These are phyloP conservation scores for Aspergillus ibericus DNA, from an alignment of 2,329 filamentous ascomycete genomes.

Conservation along the genomic window DNA sequence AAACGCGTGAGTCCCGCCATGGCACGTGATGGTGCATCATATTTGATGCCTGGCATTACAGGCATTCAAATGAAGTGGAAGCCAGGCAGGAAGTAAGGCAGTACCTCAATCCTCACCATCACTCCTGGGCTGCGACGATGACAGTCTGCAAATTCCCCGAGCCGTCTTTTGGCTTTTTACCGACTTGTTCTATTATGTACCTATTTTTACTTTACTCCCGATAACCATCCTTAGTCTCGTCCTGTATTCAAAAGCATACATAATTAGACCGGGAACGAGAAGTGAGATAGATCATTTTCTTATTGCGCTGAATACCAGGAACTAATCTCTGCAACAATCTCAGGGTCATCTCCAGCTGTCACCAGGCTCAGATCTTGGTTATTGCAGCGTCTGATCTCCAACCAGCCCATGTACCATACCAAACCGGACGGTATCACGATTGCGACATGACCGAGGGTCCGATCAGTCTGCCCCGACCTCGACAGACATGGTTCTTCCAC, in stretches of 20 bases:
- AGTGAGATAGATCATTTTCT: not conserved
- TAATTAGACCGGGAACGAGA: not conserved
- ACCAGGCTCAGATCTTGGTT: not conserved
- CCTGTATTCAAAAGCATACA: not conserved
- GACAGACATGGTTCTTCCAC: not conserved
- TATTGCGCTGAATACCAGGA: no score
- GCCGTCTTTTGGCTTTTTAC: not conserved
- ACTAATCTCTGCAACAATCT: not conserved
- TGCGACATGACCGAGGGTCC: not conserved
- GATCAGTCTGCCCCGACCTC: not conserved
- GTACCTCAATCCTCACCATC: not conserved
- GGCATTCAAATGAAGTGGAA: not conserved
- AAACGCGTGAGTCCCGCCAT: constrained; percentile 17
- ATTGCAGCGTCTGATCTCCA: not conserved
- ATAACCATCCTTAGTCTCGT: not conserved
- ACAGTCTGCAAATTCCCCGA: not conserved
- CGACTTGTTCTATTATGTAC: not conserved
- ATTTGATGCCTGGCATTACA: constrained; percentile 1
- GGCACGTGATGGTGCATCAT: constrained; percentile 20
- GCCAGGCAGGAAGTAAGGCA: not conserved
- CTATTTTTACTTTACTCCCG: not conserved
- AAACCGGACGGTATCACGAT: not conserved
- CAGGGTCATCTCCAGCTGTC: not conserved
- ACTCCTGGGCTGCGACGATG: not conserved
- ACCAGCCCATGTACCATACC: not conserved